Evolutionary conservation across 768 basidiomycete genomes (phyloP).

Genomic region (Boletus edulis): DNA sequence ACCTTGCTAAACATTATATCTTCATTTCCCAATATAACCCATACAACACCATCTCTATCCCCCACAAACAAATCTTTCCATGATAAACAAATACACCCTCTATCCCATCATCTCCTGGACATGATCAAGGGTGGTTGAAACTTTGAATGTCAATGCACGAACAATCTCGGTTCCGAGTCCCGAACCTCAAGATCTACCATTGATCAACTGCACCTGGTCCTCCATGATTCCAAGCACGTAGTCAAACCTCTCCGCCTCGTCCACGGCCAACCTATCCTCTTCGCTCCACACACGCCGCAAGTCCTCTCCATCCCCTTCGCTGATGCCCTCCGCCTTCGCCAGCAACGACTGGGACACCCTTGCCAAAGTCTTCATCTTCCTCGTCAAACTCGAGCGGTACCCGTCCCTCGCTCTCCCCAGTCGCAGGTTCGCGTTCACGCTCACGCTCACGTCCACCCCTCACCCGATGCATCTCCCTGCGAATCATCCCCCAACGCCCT

Average conservation of each 20-base stretch:
- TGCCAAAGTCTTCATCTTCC: constrained; percentile 61
- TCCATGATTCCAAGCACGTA: constrained; percentile 34
- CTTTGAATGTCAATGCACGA: too few species aligned
- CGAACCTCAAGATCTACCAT: background rate
- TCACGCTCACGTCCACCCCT: constrained; percentile 3
- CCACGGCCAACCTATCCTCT: constrained; percentile 30
- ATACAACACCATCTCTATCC: too few species aligned
- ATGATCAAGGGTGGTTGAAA: too few species aligned
- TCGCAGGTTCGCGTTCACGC: background rate
- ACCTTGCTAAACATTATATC: too few species aligned
- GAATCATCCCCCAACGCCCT: constrained; percentile 55
- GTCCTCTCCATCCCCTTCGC: constrained; percentile 14
- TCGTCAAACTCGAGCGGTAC: constrained; percentile 60
- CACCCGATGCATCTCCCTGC: constrained; percentile 45
- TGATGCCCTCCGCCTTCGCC: background rate
- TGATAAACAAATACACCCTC: too few species aligned
- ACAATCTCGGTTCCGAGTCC: too few species aligned
- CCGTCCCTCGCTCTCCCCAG: constrained; percentile 1
- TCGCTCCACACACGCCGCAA: constrained; percentile 27
- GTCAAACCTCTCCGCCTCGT: constrained; percentile 33
- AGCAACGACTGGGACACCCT: background rate
- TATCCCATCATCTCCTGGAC: too few species aligned
- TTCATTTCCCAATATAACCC: too few species aligned
- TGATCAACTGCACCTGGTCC: constrained; percentile 21
- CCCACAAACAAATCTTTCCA: too few species aligned